Evolutionary conservation across 345 rosid genomes (phyloP).

Genomic region (Citrus hindsii): DNA sequence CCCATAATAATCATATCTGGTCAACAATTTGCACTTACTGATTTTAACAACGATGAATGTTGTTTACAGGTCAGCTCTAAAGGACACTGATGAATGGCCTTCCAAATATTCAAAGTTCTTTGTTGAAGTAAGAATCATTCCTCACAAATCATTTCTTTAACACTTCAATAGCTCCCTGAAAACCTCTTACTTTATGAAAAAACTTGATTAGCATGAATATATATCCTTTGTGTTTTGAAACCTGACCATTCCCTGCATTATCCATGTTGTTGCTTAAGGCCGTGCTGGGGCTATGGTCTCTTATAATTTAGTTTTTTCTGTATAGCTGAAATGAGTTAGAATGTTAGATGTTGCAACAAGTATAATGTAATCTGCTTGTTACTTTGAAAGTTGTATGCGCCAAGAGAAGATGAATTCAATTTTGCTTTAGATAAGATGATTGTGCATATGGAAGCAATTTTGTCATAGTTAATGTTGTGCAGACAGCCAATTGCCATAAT

Average conservation of each 20-base stretch:
- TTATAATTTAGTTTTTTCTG: background rate
- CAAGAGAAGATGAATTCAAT: background rate
- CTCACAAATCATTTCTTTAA: background rate
- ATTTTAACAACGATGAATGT: background rate
- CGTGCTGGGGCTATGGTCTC: background rate
- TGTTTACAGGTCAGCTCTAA: slow-evolving; percentile 73
- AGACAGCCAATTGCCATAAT: background rate
- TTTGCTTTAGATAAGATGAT: no score
- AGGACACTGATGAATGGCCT: slow-evolving; percentile 95
- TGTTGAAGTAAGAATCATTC: slow-evolving; percentile 52
- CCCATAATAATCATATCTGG: background rate
- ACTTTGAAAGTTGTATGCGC: background rate
- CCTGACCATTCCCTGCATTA: background rate
- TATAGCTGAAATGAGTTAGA: background rate
- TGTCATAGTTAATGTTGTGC: background rate
- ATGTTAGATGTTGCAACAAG: background rate
- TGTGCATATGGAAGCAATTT: no score
- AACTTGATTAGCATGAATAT: background rate
- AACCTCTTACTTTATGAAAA: background rate
- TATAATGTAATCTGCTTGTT: background rate
- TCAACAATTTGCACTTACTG: background rate
- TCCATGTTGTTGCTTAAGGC: background rate
- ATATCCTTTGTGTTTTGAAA: background rate
- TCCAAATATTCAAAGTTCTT: slow-evolving; percentile 93
- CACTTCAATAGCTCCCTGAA: background rate